Percentiles rank a stretch among this genome's conserved stretches.
Conservation (phyloP, 2,329 filamentous ascomycete species). For the Gremmenia infestans region DNA sequence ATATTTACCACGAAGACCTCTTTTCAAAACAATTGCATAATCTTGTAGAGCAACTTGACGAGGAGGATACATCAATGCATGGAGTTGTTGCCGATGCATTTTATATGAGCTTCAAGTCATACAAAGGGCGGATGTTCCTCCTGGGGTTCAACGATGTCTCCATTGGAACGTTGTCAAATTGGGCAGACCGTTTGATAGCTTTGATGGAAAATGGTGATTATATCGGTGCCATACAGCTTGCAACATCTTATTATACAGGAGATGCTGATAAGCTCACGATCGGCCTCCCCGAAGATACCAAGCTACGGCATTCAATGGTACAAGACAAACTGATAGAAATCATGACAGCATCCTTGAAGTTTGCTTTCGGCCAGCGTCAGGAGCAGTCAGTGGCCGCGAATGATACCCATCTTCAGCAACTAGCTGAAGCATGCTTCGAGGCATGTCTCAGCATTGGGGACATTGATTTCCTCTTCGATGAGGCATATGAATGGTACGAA, state of each 20-base stretch:
- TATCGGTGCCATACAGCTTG: conserved; percentile 82
- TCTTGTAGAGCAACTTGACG: conserved; percentile 83
- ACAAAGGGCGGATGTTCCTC: conserved; percentile 89
- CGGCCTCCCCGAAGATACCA: conserved; percentile 80
- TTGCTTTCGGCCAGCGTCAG: conserved; percentile 69
- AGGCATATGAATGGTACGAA: conserved; percentile 86
- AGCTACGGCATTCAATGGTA: conserved; percentile 72
- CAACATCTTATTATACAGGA: conserved; percentile 87
- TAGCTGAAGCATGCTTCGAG: conserved; percentile 77
- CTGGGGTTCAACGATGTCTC: conserved; percentile 92
- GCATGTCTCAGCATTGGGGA: conserved; percentile 77
- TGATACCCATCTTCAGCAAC: conserved; percentile 59
- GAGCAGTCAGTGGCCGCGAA: conserved; percentile 37
- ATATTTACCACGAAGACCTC: conserved; percentile 86
- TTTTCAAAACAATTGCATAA: conserved; percentile 83
- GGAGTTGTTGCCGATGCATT: conserved; percentile 96
- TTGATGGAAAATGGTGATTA: conserved; percentile 98
- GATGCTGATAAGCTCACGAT: conserved; percentile 92
- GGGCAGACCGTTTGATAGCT: conserved; percentile 89
- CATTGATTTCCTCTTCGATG: conserved; percentile 81
- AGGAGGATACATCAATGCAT: conserved; percentile 84
- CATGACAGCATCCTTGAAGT: conserved; percentile 85
- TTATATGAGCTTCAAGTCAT: conserved; percentile 94
- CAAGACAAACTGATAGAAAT: conserved; percentile 88
- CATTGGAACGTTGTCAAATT: conserved; percentile 89